Conservation (phyloP, 2,329 filamentous ascomycete species). For the Arthroderma uncinatum region DNA sequence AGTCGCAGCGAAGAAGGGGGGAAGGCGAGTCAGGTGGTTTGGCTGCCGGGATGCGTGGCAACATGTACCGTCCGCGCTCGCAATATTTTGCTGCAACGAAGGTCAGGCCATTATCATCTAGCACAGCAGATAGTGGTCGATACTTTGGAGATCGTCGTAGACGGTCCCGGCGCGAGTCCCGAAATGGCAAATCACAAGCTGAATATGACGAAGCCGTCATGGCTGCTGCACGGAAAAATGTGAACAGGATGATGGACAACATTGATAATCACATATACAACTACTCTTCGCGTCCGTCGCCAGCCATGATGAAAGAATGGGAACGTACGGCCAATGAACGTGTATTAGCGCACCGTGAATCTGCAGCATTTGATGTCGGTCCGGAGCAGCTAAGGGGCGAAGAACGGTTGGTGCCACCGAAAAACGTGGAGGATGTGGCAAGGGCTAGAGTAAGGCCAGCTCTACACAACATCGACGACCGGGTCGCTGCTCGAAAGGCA, state of each 20-base stretch:
- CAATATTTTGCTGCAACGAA: conserved; percentile 27
- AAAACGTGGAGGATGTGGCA: conserved; percentile 65
- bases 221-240: conserved; percentile 66
- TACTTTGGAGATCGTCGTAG: conserved; percentile 56
- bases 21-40: not conserved
- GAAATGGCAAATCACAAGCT: conserved; percentile 56
- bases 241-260: conserved; percentile 57
- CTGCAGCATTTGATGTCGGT: conserved; percentile 3
- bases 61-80: not conserved
- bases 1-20: not conserved
- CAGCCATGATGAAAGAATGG: conserved; percentile 11
- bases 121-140: conserved; percentile 44
- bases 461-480: conserved; percentile 8
- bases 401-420: conserved; percentile 49
- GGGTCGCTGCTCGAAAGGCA: conserved; percentile 4
- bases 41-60: not conserved
- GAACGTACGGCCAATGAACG: conserved; percentile 10
- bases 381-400: not conserved
- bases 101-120: conserved; percentile 51
- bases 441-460: conserved; percentile 23
- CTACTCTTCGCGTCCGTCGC: conserved; percentile 7
- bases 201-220: conserved; percentile 51
- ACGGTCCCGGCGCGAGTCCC: conserved; percentile 53
- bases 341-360: conserved; percentile 3
- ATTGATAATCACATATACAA: conserved; percentile 65